These are phyloP conservation scores for Zizania palustris DNA, from an alignment of 202 grass and related monocot genomes.

Conservation along the genomic window DNA sequence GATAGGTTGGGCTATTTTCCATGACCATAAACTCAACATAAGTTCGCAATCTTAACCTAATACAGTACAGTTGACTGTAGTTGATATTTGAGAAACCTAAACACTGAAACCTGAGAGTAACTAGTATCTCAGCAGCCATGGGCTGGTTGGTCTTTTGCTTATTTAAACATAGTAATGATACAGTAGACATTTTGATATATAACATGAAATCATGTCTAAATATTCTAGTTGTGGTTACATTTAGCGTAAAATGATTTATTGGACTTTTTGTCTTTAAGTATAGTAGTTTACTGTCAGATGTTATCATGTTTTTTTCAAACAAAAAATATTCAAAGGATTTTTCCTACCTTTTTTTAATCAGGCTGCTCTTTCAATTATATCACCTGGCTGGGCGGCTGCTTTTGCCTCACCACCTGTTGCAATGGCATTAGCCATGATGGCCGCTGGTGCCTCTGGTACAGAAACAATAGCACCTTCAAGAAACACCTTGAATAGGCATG, in stretches of 20 bases:
- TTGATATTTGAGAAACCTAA: neutral
- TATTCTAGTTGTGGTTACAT: constrained; percentile 19
- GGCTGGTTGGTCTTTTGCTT: constrained; percentile 21
- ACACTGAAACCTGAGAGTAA: neutral
- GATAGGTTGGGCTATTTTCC: neutral
- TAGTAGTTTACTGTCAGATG: neutral
- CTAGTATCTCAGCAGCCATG: neutral
- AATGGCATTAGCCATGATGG: constrained; percentile 98
- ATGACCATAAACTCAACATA: constrained; percentile 28
- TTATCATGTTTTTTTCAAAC: constrained; percentile 1
- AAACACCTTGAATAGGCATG: constrained; percentile 68
- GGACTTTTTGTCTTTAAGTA: neutral
- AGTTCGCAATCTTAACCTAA: neutral
- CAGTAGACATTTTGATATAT: constrained; percentile 24
- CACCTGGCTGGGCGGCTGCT: constrained; percentile 97
- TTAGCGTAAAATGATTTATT: neutral
- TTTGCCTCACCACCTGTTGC: constrained; percentile 98
- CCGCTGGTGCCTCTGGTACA: constrained; percentile 89
- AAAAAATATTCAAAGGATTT: constrained; percentile 25
- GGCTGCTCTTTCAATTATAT: constrained; percentile 88
- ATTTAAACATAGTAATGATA: constrained; percentile 9
- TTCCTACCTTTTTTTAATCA: constrained; percentile 40
- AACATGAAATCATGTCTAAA: neutral
- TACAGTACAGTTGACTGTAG: neutral
- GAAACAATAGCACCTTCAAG: constrained; percentile 69